Base-by-base conservation (phyloP, 1,284 basidiomycete species). In the Tylopilus sp. region DNA sequence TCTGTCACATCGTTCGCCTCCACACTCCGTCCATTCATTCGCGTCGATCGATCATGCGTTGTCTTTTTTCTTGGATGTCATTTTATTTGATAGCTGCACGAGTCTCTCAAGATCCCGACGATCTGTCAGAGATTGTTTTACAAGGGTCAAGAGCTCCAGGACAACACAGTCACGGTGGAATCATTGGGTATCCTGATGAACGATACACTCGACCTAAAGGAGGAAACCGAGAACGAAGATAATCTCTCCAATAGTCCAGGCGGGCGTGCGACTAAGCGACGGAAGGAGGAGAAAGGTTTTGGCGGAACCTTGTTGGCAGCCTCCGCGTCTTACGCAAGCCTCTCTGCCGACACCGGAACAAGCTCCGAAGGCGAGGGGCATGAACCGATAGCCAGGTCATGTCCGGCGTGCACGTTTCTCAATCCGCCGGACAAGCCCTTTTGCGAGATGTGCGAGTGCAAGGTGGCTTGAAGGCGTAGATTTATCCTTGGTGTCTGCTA, bases 101-200 rank as follows among this genome's bases (percentile, higher is more conserved):
- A 80, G 19, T 70, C 75, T 28, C 69, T 83, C 38, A 72, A 74
- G 38, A 81, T 90, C 48, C 82, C 87, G 13, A 83, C 83, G 5
- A 85, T 89, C 47, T 85, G 77, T 54, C 89, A 91, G 59, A 75
- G 81, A 33, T 64, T 92, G 28, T 87, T 80, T 59, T 77, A 81
- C 60, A 71, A 75, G 42, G 78, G 74, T 2, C 62, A 69, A 26
- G 89, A 91, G 65, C 72, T 92, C 2, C 69, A 76, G 2, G 83
- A 89, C 60, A 86, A 80, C 58, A 52, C 71, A 18, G 74, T 73
- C 19, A 87, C 82, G 0, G 74, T 85, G 46, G 75, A 68, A 12
- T 72, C 75, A 2, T 71, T 91, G n/a, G 74, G 77, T 19, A 74
- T 92, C 41, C 61, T 81, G 25, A 76, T 80, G 33, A 79, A 84